These are phyloP conservation scores for Ceratocystis huliohia DNA, from an alignment of 2,329 filamentous ascomycete genomes.

Conservation along the genomic window DNA sequence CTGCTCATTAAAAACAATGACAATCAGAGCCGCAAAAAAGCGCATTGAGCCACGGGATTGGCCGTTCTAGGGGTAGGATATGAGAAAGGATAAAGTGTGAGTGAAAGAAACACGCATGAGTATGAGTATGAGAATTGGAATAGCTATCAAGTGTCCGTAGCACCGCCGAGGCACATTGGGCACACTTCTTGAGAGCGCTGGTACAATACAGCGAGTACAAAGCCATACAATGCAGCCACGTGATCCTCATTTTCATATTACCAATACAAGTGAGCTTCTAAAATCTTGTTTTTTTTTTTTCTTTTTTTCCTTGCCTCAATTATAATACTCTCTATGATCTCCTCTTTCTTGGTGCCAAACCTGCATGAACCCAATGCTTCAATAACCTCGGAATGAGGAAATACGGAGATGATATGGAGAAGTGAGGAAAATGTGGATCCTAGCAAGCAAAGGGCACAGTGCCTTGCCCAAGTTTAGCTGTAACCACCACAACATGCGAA, in stretches of 20 bases:
- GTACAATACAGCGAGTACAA: not conserved
- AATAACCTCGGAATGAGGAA: not conserved
- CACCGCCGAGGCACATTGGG: slow-evolving; percentile 3
- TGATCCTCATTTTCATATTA: not conserved
- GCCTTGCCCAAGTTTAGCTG: not conserved
- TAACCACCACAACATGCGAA: not conserved
- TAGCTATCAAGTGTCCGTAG: not conserved
- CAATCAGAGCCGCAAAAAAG: not conserved
- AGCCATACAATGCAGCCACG: not conserved
- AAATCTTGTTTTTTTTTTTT: not conserved
- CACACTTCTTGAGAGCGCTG: not conserved
- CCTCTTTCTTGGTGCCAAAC: not conserved
- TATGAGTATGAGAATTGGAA: not conserved
- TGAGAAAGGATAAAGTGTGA: not conserved
- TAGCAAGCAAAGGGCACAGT: not conserved
- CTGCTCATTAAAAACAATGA: not conserved
- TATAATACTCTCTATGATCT: not conserved
- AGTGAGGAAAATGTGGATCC: not conserved
- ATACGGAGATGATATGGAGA: not conserved
- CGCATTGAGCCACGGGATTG: slow-evolving; percentile 5
- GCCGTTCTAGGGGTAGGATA: not conserved
- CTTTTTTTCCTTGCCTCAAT: too few relatives aligned
- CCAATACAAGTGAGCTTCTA: not conserved
- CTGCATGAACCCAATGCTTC: slow-evolving; percentile 7
- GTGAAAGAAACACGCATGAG: not conserved